A percentile compares a stretch with the other conserved stretches of the same genome.
Evolutionary conservation across 208 protist genomes (phyloP).

Genomic region (Trypanosomatidae sp.): DNA sequence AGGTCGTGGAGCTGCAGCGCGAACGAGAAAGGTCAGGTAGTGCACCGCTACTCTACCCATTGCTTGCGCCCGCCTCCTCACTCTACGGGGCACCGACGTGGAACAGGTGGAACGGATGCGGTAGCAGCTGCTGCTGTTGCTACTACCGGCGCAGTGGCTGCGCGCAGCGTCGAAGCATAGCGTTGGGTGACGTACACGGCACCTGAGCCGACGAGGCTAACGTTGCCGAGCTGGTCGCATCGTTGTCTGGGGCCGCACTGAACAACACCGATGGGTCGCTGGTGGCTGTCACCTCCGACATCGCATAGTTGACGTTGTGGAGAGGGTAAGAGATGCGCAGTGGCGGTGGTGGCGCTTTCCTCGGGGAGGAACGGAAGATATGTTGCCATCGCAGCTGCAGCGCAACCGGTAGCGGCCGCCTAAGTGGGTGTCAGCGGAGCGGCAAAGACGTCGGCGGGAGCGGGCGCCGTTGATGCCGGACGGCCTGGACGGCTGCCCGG

Average conservation of each 20-base stretch:
- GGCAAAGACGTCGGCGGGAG: not conserved
- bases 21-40: not conserved
- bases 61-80: not conserved
- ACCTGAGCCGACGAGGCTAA: not conserved
- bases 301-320: not conserved
- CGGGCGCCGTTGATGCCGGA: not conserved
- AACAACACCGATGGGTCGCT: not conserved
- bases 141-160: not conserved
- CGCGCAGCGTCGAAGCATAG: not conserved
- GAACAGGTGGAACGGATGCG: not conserved
- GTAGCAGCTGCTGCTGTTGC: not conserved
- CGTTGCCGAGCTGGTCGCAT: not conserved
- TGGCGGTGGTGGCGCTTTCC: slow-evolving; percentile 7
- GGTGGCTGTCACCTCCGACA: not conserved
- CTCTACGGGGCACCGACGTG: not conserved
- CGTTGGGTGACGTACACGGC: not conserved
- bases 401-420: not conserved
- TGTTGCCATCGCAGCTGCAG: not conserved
- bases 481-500: not conserved
- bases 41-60: not conserved
- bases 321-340: not conserved
- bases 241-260: not conserved
- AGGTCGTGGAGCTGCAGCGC: not conserved
- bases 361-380: not conserved
- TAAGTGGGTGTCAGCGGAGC: not conserved